Evolutionary conservation across 305 asterid species (phyloP).

Genomic region (Fraxinus baroniana): DNA sequence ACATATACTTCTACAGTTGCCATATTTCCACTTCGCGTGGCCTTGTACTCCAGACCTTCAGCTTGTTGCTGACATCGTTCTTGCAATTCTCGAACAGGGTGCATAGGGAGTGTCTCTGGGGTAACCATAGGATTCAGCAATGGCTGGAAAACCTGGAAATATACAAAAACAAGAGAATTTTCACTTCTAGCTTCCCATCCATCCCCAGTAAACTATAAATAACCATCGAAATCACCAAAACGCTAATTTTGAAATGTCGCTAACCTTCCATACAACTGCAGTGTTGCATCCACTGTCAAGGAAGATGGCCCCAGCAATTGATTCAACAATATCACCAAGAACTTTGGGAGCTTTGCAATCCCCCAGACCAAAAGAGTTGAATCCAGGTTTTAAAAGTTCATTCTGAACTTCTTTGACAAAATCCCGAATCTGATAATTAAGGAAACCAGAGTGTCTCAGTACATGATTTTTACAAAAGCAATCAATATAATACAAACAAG

Average conservation of each 20-base stretch:
- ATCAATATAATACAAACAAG: not conserved
- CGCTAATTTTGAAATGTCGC: conserved; percentile 24
- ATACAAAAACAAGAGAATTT: conserved; percentile 21
- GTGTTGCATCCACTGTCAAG: conserved; percentile 84
- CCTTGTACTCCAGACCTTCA: conserved; percentile 91
- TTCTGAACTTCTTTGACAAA: conserved; percentile 81
- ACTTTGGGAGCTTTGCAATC: conserved; percentile 99
- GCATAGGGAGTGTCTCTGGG: conserved; percentile 99
- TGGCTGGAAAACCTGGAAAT: conserved; percentile 79
- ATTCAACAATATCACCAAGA: conserved; percentile 96
- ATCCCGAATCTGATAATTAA: conserved; percentile 68
- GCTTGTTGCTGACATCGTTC: conserved; percentile 98
- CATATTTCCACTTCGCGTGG: conserved; percentile 73
- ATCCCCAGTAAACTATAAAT: conserved; percentile 17
- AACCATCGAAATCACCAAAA: not conserved
- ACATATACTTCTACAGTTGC: conserved; percentile 94
- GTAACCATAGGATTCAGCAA: conserved; percentile 94
- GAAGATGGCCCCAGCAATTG: conserved; percentile 97
- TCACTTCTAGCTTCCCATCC: conserved; percentile 13
- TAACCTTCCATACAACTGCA: conserved; percentile 86
- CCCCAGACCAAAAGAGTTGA: conserved; percentile 95
- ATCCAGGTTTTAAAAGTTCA: conserved; percentile 79
- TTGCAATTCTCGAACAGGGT: conserved; percentile 95
- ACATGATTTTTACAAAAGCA: conserved; percentile 10
- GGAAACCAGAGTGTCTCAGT: not conserved